Evolutionary conservation across 139 green algal genomes (phyloP), one percentile per base, ranked within the genome.

Genomic region (Yamagishiella unicocca): DNA sequence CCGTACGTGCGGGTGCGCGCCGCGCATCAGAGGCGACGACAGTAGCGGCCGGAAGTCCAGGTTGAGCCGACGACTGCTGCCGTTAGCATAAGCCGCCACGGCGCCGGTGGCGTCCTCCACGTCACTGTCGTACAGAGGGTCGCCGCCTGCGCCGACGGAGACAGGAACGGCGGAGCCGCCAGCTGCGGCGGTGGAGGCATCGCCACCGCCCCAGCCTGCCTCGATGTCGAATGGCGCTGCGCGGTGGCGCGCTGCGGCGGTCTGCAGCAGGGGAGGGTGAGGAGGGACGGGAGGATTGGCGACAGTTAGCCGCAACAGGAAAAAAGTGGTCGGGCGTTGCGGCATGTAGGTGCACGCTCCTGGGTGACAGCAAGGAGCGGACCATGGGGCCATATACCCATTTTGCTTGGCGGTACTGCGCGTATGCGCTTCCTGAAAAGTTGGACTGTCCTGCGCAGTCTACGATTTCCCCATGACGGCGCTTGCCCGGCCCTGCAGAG

Each of bases 21-120:
- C 38, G 4, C 80, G 80, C 55, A 86, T 74, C 40, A 76, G 33
- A 43, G 80, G 80, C 22, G 68, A 73, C 1, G 80, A 86, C 80
- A 86, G 31, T 31, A 86, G 80, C 61, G 80, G 80, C 31, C 80
- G 43, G 80, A 78, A 86, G 80, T 86, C 80, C 31, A 86, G 43
- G 21, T 58, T 40, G 22, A 86, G 43, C 14, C 80, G 62, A 40
- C 80, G 62, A 43, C 62, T 77, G 80, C 43, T 54, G 64, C 80
- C 80, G 31, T 40, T 25, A 61, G 54, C 43, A 42, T 85, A 85
- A 8, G 61, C 61, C 21, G 78, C 40, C 42, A 85, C 61, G 2
- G 54, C 42, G 58, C 27, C 38, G 61, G 61, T n/a, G 40, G 2
- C 7, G 61, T 75, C 79, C 38, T 86, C 80, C 4, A 7, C 43